These are phyloP conservation scores for Murraya koenigii DNA, from an alignment of 345 rosid species.

Conservation along the genomic window DNA sequence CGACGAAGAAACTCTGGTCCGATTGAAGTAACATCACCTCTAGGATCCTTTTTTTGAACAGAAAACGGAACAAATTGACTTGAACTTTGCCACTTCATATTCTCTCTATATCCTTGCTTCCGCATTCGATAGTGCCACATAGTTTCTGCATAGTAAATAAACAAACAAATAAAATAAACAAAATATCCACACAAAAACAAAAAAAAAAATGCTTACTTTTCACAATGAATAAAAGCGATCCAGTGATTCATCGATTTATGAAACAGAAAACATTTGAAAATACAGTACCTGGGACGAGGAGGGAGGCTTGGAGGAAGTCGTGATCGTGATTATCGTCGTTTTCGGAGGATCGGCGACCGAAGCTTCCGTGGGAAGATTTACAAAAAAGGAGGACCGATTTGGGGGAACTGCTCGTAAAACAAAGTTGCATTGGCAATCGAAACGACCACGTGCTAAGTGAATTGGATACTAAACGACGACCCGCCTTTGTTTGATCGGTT, in stretches of 20 bases:
- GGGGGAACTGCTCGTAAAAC: conserved; percentile 10
- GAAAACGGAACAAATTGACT: conserved; percentile 24
- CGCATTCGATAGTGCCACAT: conserved; percentile 47
- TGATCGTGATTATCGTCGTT: conserved; percentile 30
- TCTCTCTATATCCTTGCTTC: conserved; percentile 41
- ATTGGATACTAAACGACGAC: conserved; percentile 16
- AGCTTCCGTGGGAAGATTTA: conserved; percentile 42
- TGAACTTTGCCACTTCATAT: conserved; percentile 30
- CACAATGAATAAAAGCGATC: not conserved
- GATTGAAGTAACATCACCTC: conserved; percentile 37
- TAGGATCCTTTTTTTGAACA: conserved; percentile 17
- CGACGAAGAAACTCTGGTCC: conserved; percentile 56
- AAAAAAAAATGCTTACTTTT: not conserved
- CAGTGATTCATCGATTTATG: not conserved
- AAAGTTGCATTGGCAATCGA: conserved; percentile 29
- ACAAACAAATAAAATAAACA: too few species aligned
- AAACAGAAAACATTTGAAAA: not conserved
- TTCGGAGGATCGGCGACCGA: conserved; percentile 39
- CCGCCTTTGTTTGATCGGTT: conserved; percentile 16
- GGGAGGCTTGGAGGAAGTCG: conserved; percentile 66
- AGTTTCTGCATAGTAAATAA: conserved; percentile 38
- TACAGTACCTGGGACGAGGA: conserved; percentile 67
- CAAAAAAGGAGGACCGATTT: conserved; percentile 38
- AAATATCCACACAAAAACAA: too few species aligned
- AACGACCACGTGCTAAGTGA: conserved; percentile 17